Base-by-base conservation (phyloP, 768 basidiomycete genomes). In the Gloeostereum incarnatum region DNA sequence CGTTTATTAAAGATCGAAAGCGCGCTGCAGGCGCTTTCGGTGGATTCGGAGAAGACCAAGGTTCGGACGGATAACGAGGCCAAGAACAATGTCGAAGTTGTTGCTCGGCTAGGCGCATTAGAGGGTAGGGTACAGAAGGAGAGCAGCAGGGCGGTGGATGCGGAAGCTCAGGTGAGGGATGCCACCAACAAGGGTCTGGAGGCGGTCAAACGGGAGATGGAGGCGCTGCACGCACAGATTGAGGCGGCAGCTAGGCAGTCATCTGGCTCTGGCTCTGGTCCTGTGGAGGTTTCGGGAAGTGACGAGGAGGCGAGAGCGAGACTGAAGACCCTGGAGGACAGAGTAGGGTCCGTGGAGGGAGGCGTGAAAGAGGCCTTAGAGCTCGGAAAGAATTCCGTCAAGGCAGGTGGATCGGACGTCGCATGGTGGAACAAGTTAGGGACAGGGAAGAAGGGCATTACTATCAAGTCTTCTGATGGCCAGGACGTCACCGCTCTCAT, bases 391-490 rank as follows among this genome's bases (percentile, higher is more conserved):
- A 65, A 56, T 32, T 54, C 59, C 3, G 50, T 50, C 35, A 66
- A 69, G 40, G 59, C 63, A 1, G 57, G 54, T 16, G 49, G 35
- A n/a, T 51, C 60, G 23, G 66, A 59, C 9, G 55, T 67, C n/a
- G 70, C 72, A 3, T 86, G 84, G 84, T 83, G 81, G 81, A 71
- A 66, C 57, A 85, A 81, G 51, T 55, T 78, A 9, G 67, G 68
- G 10, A 63, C 74, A 0, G 66, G 63, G 20, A 59, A 61, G 18
- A 69, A 67, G 29, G 65, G 65, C 10, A 42, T 85, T 31, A 75
- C 62, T 21, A 79, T 89, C 67, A 84, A 79, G 55, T 75, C 81
- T 1, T 58, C 73, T 13, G 83, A 86, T 41, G 89, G 89, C 22
- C 37, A 20, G 3, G 30, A 74, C 42, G 63, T 71, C 31, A 80